phyloP scores from a whole-genome alignment of 2,329 filamentous ascomycete species.

The Plenodomus tracheiphilus region DNA sequence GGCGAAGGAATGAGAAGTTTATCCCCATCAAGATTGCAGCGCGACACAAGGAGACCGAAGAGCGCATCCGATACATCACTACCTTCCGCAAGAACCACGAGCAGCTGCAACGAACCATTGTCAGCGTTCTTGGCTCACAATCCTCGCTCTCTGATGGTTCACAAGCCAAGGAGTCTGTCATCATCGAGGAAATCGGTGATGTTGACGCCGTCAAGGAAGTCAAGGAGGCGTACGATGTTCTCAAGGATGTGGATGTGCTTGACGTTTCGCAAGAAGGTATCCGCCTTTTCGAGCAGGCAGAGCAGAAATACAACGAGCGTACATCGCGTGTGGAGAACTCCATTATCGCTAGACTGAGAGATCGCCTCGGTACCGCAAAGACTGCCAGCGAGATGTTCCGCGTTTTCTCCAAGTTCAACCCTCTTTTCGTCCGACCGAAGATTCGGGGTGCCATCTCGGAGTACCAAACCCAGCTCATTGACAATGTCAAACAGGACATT shows the following conservation, averaged over 20 bases:
- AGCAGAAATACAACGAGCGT: slow-evolving; percentile 95
- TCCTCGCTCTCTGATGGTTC: slow-evolving; percentile 47
- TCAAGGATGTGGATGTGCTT: slow-evolving; percentile 93
- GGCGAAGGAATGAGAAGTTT: slow-evolving; percentile 94
- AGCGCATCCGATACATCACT: slow-evolving; percentile 87
- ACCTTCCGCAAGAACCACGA: slow-evolving; percentile 98
- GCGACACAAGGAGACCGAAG: slow-evolving; percentile 85
- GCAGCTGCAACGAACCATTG: slow-evolving; percentile 92
- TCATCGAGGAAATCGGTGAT: slow-evolving; percentile 93
- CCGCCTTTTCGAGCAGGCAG: slow-evolving; percentile 87
- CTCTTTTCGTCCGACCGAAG: slow-evolving; percentile 96
- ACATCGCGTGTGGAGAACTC: slow-evolving; percentile 98
- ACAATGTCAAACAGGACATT: slow-evolving; percentile 97
- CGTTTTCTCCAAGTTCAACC: slow-evolving; percentile 99
- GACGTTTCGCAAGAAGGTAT: slow-evolving; percentile 91
- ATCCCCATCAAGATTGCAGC: slow-evolving; percentile 96
- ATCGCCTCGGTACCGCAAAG: slow-evolving; percentile 92
- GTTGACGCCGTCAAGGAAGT: slow-evolving; percentile 98
- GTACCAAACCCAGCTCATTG: slow-evolving; percentile 97
- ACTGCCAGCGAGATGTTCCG: slow-evolving; percentile 99
- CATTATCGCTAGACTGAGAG: slow-evolving; percentile 90
- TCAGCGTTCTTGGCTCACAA: slow-evolving; percentile 85
- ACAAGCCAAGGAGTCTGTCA: slow-evolving; percentile 55
- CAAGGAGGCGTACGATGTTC: slow-evolving; percentile 86
- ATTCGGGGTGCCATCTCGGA: slow-evolving; percentile 97